Conservation (phyloP, 768 basidiomycete genomes). For the Phylloporus arenicola region DNA sequence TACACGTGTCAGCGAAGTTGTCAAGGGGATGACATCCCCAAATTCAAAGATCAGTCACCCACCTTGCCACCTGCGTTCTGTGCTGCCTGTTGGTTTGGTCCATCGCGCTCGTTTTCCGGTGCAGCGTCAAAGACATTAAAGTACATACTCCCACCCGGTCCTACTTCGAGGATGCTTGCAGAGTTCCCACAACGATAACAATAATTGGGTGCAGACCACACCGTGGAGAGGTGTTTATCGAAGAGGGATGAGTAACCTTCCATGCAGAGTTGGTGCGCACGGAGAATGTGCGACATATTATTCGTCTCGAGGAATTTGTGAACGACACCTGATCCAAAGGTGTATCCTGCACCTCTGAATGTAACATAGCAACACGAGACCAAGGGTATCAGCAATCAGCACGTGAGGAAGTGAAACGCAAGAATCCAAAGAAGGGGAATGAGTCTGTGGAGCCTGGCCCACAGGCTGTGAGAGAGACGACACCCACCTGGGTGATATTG, state of each 20-base stretch:
- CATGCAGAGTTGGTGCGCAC: conserved; percentile 99
- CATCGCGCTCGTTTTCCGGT: conserved; percentile 94
- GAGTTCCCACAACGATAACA: conserved; percentile 98
- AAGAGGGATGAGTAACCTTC: conserved; percentile 98
- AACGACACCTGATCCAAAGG: conserved; percentile 96
- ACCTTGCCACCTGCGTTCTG: conserved; percentile 74
- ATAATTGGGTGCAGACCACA: conserved; percentile 99
- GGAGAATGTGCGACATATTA: conserved; percentile 93
- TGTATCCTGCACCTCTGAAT: conserved; percentile 91
- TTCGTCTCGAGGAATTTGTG: conserved; percentile 96
- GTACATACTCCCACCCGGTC: conserved; percentile 79
- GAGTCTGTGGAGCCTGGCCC: conserved; percentile 8
- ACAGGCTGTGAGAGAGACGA: conserved; percentile 6
- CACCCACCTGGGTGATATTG: conserved; percentile 90
- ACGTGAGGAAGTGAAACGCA: conserved; percentile 5
- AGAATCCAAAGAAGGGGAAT: conserved; percentile 3
- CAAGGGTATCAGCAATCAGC: conserved; percentile 6
- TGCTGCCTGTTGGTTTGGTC: conserved; percentile 71
- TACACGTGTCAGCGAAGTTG: not conserved
- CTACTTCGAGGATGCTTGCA: conserved; percentile 93
- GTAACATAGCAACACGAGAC: conserved; percentile 3
- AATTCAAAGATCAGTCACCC: conserved; percentile 2
- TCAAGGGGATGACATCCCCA: not conserved
- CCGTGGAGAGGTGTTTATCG: conserved; percentile 91
- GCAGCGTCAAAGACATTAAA: conserved; percentile 99